These are phyloP conservation scores for Diaporthe citriasiana DNA, from an alignment of 2,329 filamentous ascomycete genomes.

Conservation along the genomic window DNA sequence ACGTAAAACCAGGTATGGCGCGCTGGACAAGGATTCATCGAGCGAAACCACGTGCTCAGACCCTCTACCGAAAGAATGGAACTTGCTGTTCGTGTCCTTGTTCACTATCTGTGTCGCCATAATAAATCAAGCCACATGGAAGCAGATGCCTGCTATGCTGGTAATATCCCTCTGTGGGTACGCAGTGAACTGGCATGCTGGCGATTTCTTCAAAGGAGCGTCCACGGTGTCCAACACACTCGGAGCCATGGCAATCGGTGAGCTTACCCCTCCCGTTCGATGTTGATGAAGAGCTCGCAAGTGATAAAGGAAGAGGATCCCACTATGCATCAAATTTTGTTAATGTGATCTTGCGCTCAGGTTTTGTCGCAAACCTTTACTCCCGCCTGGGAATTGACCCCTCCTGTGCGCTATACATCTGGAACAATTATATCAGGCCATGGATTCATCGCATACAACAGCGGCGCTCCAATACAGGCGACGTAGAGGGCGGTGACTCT, in stretches of 20 bases:
- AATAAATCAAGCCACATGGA: not conserved
- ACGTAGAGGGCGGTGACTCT: not conserved
- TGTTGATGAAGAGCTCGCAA: too few relatives aligned
- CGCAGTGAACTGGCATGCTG: conserved; percentile 6
- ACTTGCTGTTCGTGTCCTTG: not conserved
- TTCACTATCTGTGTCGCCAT: conserved; percentile 6
- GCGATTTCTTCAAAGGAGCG: not conserved
- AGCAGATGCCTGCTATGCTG: conserved; percentile 7
- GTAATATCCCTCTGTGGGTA: conserved; percentile 1
- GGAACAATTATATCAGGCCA: not conserved
- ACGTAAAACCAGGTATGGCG: not conserved
- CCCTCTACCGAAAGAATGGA: not conserved
- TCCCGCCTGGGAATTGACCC: not conserved
- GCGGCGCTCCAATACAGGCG: not conserved
- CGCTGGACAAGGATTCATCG: not conserved
- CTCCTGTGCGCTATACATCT: not conserved
- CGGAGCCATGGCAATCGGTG: not conserved
- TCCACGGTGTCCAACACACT: conserved; percentile 8
- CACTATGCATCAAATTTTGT: not conserved
- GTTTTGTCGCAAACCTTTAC: not conserved
- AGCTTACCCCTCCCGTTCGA: not conserved
- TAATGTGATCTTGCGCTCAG: not conserved
- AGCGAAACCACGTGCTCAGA: not conserved
- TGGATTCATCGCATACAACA: not conserved
- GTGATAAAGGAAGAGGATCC: too few relatives aligned